phyloP scores from a whole-genome alignment of 495 filamentous ascomycete genomes.

The Talaromyces ruber region DNA sequence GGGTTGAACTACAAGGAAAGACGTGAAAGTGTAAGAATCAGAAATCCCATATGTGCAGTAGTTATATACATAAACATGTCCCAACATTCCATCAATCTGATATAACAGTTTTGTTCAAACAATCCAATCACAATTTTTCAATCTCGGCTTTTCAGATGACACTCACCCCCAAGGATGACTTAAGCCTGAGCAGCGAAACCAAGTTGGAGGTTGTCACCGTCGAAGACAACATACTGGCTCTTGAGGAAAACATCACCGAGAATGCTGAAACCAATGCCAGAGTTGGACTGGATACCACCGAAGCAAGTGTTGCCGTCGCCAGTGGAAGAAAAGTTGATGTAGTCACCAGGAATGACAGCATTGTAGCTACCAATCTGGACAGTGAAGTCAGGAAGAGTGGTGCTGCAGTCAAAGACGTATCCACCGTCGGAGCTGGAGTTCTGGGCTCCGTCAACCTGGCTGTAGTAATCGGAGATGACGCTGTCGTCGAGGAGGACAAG shows the following conservation, averaged over 20 bases:
- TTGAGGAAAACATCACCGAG: conserved; percentile 76
- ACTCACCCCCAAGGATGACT: background rate
- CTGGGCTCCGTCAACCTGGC: conserved; percentile 40
- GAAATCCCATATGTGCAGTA: background rate
- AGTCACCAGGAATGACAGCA: conserved; percentile 52
- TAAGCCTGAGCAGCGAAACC: conserved; percentile 8
- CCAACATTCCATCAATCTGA: background rate
- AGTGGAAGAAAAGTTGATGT: conserved; percentile 47
- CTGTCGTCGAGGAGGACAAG: conserved; percentile 52
- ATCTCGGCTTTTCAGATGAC: background rate
- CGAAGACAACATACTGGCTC: conserved; percentile 69
- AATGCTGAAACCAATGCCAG: conserved; percentile 57
- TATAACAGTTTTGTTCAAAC: background rate
- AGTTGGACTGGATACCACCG: conserved; percentile 56
- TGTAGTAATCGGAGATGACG: conserved; percentile 58
- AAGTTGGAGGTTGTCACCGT: conserved; percentile 16
- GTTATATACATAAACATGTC: background rate
- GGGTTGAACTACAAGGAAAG: no score
- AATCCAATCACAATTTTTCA: background rate
- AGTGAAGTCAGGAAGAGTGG: conserved; percentile 53
- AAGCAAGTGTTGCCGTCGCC: conserved; percentile 63
- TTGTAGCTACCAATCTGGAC: conserved; percentile 44
- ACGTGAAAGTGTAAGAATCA: no score
- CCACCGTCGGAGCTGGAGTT: conserved; percentile 46
- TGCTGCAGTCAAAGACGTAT: conserved; percentile 58